Conservation (phyloP, 2,329 filamentous ascomycete species). For the Didymella segeticola region DNA sequence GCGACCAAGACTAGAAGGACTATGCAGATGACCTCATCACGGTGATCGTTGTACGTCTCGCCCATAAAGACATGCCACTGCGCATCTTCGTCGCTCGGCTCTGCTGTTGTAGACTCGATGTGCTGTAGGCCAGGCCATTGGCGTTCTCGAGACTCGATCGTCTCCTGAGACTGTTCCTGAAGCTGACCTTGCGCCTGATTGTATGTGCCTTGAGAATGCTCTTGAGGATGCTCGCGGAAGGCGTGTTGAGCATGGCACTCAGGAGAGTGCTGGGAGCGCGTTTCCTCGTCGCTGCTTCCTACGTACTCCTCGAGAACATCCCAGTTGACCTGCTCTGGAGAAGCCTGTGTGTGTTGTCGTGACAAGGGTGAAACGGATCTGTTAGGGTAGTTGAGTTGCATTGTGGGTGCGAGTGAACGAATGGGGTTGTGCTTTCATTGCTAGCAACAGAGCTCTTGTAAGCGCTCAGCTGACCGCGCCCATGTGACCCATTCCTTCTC, state of each 20-base stretch:
- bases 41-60: not conserved
- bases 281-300: not conserved
- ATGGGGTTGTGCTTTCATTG: not conserved
- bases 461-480: not conserved
- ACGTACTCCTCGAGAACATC: conserved; percentile 3
- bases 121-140: not conserved
- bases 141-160: not conserved
- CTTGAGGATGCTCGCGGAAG: too few species aligned
- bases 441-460: too few species aligned
- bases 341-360: not conserved
- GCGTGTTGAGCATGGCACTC: too few species aligned
- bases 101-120: not conserved
- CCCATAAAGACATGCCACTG: not conserved
- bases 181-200: too few species aligned
- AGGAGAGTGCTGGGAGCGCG: too few species aligned
- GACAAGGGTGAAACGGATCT: not conserved
- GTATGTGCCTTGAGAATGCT: too few species aligned
- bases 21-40: not conserved
- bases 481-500: not conserved
- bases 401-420: not conserved
- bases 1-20: not conserved
- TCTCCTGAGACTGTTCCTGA: not conserved
- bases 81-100: not conserved
- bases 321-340: not conserved
- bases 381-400: not conserved